Evolutionary conservation across 1,284 basidiomycete species (phyloP).

Genomic region (Sporisorium graminicola): DNA sequence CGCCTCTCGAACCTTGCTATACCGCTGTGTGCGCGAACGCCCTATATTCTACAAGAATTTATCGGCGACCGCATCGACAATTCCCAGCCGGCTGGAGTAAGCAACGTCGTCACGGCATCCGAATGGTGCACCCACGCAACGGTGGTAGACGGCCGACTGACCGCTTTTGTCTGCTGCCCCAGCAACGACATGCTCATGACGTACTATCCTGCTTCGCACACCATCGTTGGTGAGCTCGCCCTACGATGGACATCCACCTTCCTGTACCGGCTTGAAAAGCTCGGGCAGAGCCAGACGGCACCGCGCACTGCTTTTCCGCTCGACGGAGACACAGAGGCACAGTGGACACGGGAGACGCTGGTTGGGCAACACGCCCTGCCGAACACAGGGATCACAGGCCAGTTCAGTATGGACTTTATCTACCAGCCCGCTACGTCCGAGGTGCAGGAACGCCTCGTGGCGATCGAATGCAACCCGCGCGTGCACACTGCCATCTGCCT

Average conservation of each 20-base stretch:
- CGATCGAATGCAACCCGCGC: slow-evolving; percentile 72
- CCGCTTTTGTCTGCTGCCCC: slow-evolving; percentile 72
- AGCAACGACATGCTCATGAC: slow-evolving; percentile 73
- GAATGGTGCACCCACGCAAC: slow-evolving; percentile 72
- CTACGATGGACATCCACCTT: slow-evolving; percentile 70
- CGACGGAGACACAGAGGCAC: slow-evolving; percentile 3
- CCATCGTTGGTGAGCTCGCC: slow-evolving; percentile 66
- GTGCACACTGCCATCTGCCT: slow-evolving; percentile 71
- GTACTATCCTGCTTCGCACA: slow-evolving; percentile 69
- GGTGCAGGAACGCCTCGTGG: slow-evolving; percentile 68
- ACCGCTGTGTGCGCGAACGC: slow-evolving; percentile 49
- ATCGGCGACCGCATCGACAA: slow-evolving; percentile 61
- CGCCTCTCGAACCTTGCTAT: slow-evolving; percentile 46
- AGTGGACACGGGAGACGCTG: slow-evolving; percentile 34
- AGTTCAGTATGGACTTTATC: slow-evolving; percentile 72
- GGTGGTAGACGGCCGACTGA: slow-evolving; percentile 70
- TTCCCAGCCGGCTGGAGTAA: not conserved
- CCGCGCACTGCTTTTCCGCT: not conserved
- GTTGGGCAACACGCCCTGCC: slow-evolving; percentile 30
- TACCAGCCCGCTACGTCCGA: slow-evolving; percentile 60
- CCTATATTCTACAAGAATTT: slow-evolving; percentile 67
- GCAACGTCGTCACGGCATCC: slow-evolving; percentile 15
- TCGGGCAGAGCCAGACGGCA: slow-evolving; percentile 10
- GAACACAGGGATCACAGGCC: slow-evolving; percentile 67
- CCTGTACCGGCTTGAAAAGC: slow-evolving; percentile 59